These are phyloP conservation scores for Starmerella khaoyaiensis DNA, from an alignment of 805 yeast genomes.

Conservation along the genomic window DNA sequence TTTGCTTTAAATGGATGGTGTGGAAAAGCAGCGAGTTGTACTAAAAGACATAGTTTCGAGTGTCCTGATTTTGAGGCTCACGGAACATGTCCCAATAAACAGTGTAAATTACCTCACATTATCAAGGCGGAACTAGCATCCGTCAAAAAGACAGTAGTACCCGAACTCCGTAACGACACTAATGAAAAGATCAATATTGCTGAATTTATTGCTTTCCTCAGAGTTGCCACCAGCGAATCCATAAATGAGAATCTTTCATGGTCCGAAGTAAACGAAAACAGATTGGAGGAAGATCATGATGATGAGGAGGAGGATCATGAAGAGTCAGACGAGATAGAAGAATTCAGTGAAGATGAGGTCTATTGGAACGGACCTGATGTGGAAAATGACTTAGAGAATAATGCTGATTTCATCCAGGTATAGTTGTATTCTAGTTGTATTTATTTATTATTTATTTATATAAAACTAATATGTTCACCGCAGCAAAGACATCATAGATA, in stretches of 20 bases:
- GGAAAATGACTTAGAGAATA: constrained; percentile 21
- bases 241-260: not conserved
- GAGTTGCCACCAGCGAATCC: not conserved
- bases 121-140: constrained; percentile 4
- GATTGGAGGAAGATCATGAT: too few species aligned
- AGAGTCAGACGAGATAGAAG: constrained; percentile 17
- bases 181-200: not conserved
- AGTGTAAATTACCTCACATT: constrained; percentile 42
- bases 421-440: constrained; percentile 5
- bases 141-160: not conserved
- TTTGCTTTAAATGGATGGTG: constrained; percentile 64
- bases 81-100: constrained; percentile 43
- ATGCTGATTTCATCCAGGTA: constrained; percentile 21
- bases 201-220: constrained; percentile 3
- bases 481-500: too few species aligned
- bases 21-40: constrained; percentile 44
- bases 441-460: constrained; percentile 4
- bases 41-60: constrained; percentile 42
- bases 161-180: not conserved
- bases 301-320: constrained; percentile 8
- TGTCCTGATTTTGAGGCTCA: constrained; percentile 62
- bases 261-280: constrained; percentile 6
- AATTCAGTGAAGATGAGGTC: constrained; percentile 12
- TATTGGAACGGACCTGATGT: constrained; percentile 1
- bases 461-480: too few species aligned